These are phyloP conservation scores for Suhomyces maxii DNA, from an alignment of 1,139 yeast genomes.

Conservation along the genomic window DNA sequence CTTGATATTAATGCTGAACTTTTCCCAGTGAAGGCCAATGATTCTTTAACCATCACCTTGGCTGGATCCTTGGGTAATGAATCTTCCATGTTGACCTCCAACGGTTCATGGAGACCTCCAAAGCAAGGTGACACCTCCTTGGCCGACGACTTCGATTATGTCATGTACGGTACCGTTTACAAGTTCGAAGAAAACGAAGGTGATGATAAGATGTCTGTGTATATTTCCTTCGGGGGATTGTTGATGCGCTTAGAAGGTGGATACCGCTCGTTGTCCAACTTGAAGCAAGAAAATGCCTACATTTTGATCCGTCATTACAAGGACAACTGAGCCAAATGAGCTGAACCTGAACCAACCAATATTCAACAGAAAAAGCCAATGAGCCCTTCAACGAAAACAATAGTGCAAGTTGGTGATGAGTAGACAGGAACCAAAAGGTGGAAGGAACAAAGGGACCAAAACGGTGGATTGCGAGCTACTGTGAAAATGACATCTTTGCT, in stretches of 20 bases:
- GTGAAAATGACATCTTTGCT: too few species aligned
- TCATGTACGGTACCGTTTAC: slow-evolving; percentile 97
- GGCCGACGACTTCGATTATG: slow-evolving; percentile 97
- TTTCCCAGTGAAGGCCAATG: slow-evolving; percentile 79
- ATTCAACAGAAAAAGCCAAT: too few species aligned
- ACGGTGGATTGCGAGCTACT: too few species aligned
- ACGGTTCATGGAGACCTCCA: slow-evolving; percentile 91
- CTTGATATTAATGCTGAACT: slow-evolving; percentile 91
- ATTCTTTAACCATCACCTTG: slow-evolving; percentile 82
- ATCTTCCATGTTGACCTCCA: slow-evolving; percentile 53
- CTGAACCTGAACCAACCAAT: neutral
- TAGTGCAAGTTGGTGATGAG: too few species aligned
- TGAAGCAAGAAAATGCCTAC: slow-evolving; percentile 94
- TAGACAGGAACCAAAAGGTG: too few species aligned
- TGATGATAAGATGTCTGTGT: slow-evolving; percentile 77
- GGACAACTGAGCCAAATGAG: slow-evolving; percentile 31
- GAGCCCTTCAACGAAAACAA: too few species aligned
- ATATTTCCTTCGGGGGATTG: slow-evolving; percentile 94
- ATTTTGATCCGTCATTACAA: slow-evolving; percentile 76
- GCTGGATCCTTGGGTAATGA: slow-evolving; percentile 76
- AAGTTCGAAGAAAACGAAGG: slow-evolving; percentile 87
- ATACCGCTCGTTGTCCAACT: slow-evolving; percentile 80
- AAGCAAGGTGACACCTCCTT: slow-evolving; percentile 78
- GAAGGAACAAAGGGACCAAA: too few species aligned
- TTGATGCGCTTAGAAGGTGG: slow-evolving; percentile 94